phyloP scores from a whole-genome alignment of 2,329 filamentous ascomycete species.

The Fusarium armeniacum region DNA sequence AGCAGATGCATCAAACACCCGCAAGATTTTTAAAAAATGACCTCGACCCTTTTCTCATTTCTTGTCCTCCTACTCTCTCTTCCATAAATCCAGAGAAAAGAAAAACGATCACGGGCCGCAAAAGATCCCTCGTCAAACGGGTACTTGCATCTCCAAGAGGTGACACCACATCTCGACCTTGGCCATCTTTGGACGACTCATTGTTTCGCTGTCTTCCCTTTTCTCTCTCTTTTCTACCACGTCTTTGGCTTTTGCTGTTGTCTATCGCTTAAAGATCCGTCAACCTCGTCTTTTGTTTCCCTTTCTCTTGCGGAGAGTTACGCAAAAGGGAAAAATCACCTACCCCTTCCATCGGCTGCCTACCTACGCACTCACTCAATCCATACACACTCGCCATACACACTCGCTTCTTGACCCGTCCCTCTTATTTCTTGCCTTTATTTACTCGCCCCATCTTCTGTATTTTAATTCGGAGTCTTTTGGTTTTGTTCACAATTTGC shows the following conservation, averaged over 20 bases:
- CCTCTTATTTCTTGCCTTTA: no score
- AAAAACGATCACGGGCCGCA: slow-evolving; percentile 3
- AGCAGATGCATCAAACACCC: background rate
- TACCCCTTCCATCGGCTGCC: background rate
- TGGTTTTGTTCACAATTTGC: background rate
- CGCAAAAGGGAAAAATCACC: slow-evolving; percentile 8
- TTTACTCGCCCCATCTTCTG: background rate
- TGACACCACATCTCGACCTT: slow-evolving; percentile 34
- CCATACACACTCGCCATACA: background rate
- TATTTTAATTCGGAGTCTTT: background rate
- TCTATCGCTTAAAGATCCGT: slow-evolving; percentile 3
- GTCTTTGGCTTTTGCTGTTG: background rate
- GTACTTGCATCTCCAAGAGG: slow-evolving; percentile 32
- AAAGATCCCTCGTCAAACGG: slow-evolving; percentile 29
- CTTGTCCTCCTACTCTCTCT: background rate
- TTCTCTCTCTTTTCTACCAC: slow-evolving; percentile 4
- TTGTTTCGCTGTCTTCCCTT: slow-evolving; percentile 9
- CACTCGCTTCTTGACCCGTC: background rate
- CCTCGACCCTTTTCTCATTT: background rate
- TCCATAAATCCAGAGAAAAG: background rate
- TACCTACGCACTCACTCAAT: background rate
- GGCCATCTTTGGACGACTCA: slow-evolving; percentile 31
- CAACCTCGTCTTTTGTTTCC: slow-evolving; percentile 5
- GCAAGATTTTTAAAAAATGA: background rate
- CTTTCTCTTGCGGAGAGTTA: slow-evolving; percentile 10